Evolutionary conservation across 352 stramenopile genomes (phyloP).

Genomic region (Aphanomyces astaci): DNA sequence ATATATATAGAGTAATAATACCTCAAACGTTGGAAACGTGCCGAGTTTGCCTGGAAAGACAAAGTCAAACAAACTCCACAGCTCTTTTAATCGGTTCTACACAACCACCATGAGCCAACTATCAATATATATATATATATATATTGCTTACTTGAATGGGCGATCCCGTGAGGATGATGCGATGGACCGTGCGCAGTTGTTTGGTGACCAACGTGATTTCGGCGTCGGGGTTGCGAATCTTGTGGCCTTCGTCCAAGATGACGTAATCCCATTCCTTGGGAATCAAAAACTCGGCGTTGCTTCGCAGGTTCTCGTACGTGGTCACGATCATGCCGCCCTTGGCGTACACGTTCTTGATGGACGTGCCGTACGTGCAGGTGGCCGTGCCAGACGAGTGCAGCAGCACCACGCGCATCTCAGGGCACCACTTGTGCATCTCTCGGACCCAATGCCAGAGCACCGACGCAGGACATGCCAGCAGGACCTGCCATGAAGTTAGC

Average conservation of each 20-base stretch:
- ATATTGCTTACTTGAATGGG: slow-evolving; percentile 52
- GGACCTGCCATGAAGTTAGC: slow-evolving; percentile 27
- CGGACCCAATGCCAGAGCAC: slow-evolving; percentile 94
- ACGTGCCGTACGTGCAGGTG: slow-evolving; percentile 1
- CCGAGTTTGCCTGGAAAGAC: slow-evolving; percentile 96
- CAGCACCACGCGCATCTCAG: slow-evolving; percentile 80
- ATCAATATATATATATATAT: slow-evolving; percentile 17
- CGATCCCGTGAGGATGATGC: slow-evolving; percentile 89
- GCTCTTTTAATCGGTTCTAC: slow-evolving; percentile 93
- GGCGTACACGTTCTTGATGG: slow-evolving; percentile 35
- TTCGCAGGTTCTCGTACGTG: slow-evolving; percentile 95
- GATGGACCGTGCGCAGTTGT: slow-evolving; percentile 81
- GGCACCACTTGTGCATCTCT: slow-evolving; percentile 91
- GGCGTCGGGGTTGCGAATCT: slow-evolving; percentile 97
- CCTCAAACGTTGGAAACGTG: slow-evolving; percentile 95
- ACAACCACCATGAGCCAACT: slow-evolving; percentile 32
- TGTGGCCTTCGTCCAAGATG: slow-evolving; percentile 98
- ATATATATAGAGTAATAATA: too few species aligned
- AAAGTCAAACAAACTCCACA: slow-evolving; percentile 99
- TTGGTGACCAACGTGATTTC: slow-evolving; percentile 95
- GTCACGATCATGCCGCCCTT: slow-evolving; percentile 90
- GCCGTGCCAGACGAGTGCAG: slow-evolving; percentile 78
- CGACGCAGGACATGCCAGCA: slow-evolving; percentile 94
- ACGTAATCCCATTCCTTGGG: slow-evolving; percentile 94
- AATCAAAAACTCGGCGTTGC: slow-evolving; percentile 86